Base-by-base conservation (phyloP, 257 asterid species). In the Eucommia ulmoides region DNA sequence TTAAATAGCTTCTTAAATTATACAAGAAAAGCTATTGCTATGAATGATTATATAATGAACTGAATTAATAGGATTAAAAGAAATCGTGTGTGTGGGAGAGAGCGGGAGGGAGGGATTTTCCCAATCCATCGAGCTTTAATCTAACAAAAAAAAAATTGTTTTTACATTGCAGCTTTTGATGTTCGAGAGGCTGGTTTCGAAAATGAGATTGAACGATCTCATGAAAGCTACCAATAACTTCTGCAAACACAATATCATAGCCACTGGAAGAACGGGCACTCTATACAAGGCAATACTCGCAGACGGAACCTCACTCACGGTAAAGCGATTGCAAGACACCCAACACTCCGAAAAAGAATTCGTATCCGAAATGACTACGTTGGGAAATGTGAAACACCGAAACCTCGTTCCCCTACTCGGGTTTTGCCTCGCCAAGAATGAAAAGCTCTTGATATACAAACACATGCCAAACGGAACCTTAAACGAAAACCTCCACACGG, bases 341-440 rank as follows among this genome's bases (percentile, higher is more conserved):
- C 84, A 75, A 48, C 88, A 82, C 72, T 73, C 82, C 0, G 83
- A 82, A 60, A 73, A 76, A 53, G 93, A 78, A 51, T 82, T 78
- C 23, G 41, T 17, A 16, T 66, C 93, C 0, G 93, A 78, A 59
- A 78, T 82, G 84, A 35, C 62, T 10, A 76, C 72, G 7, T 54
- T 82, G 61, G 93, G 93, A 44, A 68, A 26, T 12, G 62, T 77
- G 22, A 82, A 71, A 44, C 80, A 82, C 77, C 67, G 64, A 17
- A 73, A 82, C 71, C 52, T 82, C 67, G 88, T 82, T 7, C 88
- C 93, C 6, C 78, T 82, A 47, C 60, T 82, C 1, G 93, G 93
- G 2, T 82, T 64, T 49, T 78, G 88, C 59, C 54, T 66, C 59
- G 64, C 88, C 0, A 74, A 76, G 58, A 76, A 69, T 48, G 93